phyloP scores from a whole-genome alignment of 2,329 filamentous ascomycete species.

The Aspergillus sp. region DNA sequence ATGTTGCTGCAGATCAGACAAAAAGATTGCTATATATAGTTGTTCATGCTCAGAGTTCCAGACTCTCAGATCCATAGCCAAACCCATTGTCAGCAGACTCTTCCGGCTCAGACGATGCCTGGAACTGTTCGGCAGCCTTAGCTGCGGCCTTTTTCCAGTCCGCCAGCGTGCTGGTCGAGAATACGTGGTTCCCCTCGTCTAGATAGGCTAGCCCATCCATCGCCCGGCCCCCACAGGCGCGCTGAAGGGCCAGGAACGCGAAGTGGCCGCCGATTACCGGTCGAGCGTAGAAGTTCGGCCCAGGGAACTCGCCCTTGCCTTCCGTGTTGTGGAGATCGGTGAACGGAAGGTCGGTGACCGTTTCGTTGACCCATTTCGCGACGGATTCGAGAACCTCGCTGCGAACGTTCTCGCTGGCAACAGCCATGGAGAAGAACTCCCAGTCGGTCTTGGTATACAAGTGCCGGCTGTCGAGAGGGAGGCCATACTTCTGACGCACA shows the following conservation, averaged over 20 bases:
- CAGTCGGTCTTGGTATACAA: slow-evolving; percentile 87
- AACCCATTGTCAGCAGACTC: not conserved
- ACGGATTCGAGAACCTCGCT: slow-evolving; percentile 72
- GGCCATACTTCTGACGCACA: slow-evolving; percentile 77
- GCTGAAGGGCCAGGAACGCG: slow-evolving; percentile 77
- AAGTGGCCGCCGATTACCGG: slow-evolving; percentile 87
- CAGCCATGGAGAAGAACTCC: slow-evolving; percentile 85
- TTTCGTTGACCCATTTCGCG: slow-evolving; percentile 82
- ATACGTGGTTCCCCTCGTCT: slow-evolving; percentile 33
- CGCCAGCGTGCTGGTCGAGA: slow-evolving; percentile 15
- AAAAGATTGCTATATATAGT: not conserved
- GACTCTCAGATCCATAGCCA: slow-evolving; percentile 22
- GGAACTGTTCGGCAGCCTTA: slow-evolving; percentile 26
- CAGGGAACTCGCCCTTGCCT: slow-evolving; percentile 72
- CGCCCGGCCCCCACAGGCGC: slow-evolving; percentile 72
- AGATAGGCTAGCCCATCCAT: slow-evolving; percentile 57
- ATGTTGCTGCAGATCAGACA: not conserved
- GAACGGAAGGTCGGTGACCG: slow-evolving; percentile 71
- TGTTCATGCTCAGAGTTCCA: slow-evolving; percentile 24
- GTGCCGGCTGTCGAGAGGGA: slow-evolving; percentile 80
- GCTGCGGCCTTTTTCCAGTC: slow-evolving; percentile 27
- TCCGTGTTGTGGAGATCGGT: slow-evolving; percentile 84
- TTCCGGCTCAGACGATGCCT: not conserved
- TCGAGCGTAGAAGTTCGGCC: slow-evolving; percentile 73
- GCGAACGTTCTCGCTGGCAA: slow-evolving; percentile 68